Evolutionary conservation across 768 basidiomycete genomes (phyloP).

Genomic region (Mycena pura): DNA sequence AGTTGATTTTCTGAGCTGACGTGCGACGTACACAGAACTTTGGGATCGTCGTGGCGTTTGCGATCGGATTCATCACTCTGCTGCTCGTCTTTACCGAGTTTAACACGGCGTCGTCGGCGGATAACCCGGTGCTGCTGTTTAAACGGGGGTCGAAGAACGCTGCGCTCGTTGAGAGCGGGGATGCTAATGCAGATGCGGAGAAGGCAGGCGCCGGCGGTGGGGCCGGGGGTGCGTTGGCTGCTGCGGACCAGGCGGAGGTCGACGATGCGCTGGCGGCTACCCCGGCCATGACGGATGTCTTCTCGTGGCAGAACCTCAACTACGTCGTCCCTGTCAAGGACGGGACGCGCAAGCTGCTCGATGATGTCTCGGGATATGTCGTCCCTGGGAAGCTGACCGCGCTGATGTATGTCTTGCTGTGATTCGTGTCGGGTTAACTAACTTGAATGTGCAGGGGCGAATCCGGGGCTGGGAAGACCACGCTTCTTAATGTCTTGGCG

Average conservation of each 20-base stretch:
- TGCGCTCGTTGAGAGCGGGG: neutral
- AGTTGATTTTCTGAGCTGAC: neutral
- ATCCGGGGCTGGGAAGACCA: conserved; percentile 48
- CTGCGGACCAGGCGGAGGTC: conserved; percentile 8
- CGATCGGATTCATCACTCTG: conserved; percentile 56
- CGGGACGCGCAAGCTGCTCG: conserved; percentile 58
- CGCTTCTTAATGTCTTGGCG: conserved; percentile 63
- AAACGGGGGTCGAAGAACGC: conserved; percentile 57
- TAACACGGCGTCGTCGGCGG: conserved; percentile 47
- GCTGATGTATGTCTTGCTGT: conserved; percentile 64
- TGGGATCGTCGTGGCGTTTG: conserved; percentile 75
- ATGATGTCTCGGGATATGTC: conserved; percentile 81
- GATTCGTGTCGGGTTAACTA: no score
- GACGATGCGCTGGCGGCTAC: conserved; percentile 36
- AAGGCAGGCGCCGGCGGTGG: conserved; percentile 21
- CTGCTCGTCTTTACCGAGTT: conserved; percentile 68
- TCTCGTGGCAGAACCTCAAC: conserved; percentile 79
- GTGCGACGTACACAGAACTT: conserved; percentile 52
- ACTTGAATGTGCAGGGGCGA: conserved; percentile 12
- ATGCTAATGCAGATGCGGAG: conserved; percentile 34
- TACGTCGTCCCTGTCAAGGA: conserved; percentile 68
- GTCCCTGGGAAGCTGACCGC: conserved; percentile 83
- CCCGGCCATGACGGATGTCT: conserved; percentile 61
- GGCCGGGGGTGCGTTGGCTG: neutral
- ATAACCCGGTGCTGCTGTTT: conserved; percentile 62